Evolutionary conservation across 352 stramenopile species (phyloP).

Genomic region (Phytophthora sojae): DNA sequence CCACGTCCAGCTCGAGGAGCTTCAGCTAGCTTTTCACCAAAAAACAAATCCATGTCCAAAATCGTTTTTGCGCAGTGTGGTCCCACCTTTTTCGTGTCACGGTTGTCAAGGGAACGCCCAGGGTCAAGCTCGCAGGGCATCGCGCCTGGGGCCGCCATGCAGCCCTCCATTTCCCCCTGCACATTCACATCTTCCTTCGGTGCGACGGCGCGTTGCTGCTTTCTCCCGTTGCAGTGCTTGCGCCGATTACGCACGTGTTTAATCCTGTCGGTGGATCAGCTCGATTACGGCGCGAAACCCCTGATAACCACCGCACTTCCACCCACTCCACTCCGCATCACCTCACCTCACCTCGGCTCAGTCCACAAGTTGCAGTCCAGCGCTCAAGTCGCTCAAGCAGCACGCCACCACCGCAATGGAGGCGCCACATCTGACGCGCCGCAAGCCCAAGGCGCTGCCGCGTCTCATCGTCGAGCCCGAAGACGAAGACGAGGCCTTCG

Average conservation of each 20-base stretch:
- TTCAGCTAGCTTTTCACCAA: too few relatives aligned
- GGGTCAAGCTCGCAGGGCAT: not conserved
- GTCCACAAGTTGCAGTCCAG: slow-evolving; percentile 19
- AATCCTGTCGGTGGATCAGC: not conserved
- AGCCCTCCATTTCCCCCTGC: not conserved
- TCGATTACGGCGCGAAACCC: slow-evolving; percentile 30
- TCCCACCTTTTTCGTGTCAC: slow-evolving; percentile 20
- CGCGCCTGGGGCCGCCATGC: not conserved
- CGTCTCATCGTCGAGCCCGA: slow-evolving; percentile 24
- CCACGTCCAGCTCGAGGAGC: not conserved
- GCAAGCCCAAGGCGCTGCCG: slow-evolving; percentile 28
- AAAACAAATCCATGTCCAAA: not conserved
- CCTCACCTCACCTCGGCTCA: slow-evolving; percentile 3
- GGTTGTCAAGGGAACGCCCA: slow-evolving; percentile 15
- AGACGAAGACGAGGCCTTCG: slow-evolving; percentile 37
- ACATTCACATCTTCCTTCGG: slow-evolving; percentile 18
- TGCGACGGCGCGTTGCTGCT: not conserved
- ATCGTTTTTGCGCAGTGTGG: not conserved
- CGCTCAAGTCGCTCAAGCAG: slow-evolving; percentile 2
- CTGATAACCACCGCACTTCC: slow-evolving; percentile 1
- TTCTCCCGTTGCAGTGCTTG: not conserved
- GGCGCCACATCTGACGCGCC: slow-evolving; percentile 14
- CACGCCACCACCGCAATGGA: slow-evolving; percentile 14
- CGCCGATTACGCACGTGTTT: slow-evolving; percentile 20
- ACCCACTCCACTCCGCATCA: not conserved